phyloP scores from a whole-genome alignment of 768 basidiomycete species.

The Plicaturopsis crispa region DNA sequence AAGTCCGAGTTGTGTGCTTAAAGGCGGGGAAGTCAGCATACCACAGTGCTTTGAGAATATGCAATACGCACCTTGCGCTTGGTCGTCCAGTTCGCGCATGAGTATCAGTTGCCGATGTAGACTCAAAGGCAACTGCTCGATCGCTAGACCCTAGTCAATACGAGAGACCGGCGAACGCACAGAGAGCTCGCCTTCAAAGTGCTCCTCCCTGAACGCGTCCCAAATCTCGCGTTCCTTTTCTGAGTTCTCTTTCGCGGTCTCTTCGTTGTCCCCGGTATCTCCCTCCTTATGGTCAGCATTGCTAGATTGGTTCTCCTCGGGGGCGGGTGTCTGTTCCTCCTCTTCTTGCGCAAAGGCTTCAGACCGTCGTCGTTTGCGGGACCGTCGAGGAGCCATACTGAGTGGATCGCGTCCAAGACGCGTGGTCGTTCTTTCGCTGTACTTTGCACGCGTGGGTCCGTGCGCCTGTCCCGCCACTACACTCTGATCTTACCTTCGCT shows the following conservation, averaged over 20 bases:
- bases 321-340: constrained; percentile 5
- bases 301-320: neutral
- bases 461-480: too few relatives aligned
- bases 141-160: constrained; percentile 32
- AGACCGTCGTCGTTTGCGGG: constrained; percentile 21
- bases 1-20: constrained; percentile 34
- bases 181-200: constrained; percentile 49
- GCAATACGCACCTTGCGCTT: constrained; percentile 40
- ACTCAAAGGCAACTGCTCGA: constrained; percentile 73
- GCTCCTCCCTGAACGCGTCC: constrained; percentile 72
- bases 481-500: too few relatives aligned
- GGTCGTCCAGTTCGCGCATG: constrained; percentile 66
- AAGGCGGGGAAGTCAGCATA: constrained; percentile 4
- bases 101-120: constrained; percentile 65
- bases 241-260: constrained; percentile 10
- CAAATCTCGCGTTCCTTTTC: constrained; percentile 61
- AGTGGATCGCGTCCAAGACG: neutral
- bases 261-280: constrained; percentile 20
- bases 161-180: neutral
- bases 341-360: constrained; percentile 27
- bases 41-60: neutral
- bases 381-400: constrained; percentile 1
- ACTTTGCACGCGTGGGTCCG: too few relatives aligned
- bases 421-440: too few relatives aligned
- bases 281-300: constrained; percentile 8